Evolutionary conservation across 805 yeast species (phyloP), one percentile per base, ranked within the genome.

Genomic region (Barnettozyma botsteinii): DNA sequence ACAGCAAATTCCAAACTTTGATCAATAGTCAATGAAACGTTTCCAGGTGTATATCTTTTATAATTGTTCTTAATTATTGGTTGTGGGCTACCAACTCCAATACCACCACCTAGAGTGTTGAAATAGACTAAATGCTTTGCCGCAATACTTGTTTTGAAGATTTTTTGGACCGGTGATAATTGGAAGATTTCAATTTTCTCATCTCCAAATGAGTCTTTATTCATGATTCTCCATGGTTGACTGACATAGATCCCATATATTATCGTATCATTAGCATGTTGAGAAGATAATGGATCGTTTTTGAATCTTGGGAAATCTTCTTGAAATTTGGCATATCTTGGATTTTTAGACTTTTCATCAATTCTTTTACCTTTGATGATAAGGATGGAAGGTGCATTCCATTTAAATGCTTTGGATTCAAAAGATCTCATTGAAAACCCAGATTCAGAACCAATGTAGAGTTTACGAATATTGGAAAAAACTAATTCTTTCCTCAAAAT

Each of bases 351-450:
- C 2, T 39, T 41, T 10, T 31, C 19, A 42, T 53, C 43, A 46
- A 65, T 42, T 52, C 66, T 17, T 31, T 43, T 22, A 3, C 97
- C 98, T 3, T 77, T 72, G 0, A 91, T 66, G 0, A 89, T 44
- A 8, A 89, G 49, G 1, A 91, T 57, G 0, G 95, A 76, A 0
- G 96, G 95, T 0, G 95, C 93, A 50, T 76, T 79, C 96, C 97
- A 91, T 51, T 88, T 86, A 66, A 86, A 77, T 0, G 82, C 83
- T 47, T 81, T 85, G 41, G 81, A 73, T 60, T 89, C 96, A 42
- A 91, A 72, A 0, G 96, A 82, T 23, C 95, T 65, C 73, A 89
- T 85, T 0, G 96, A 85, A 57, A 85, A 91, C 2, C 98, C 98
- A 36, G 79, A 68, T 35, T 76, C 81, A 9, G 86, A 65, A 0